phyloP scores from a whole-genome alignment of 1,284 basidiomycete species.

The Rugosomyces carneus region DNA sequence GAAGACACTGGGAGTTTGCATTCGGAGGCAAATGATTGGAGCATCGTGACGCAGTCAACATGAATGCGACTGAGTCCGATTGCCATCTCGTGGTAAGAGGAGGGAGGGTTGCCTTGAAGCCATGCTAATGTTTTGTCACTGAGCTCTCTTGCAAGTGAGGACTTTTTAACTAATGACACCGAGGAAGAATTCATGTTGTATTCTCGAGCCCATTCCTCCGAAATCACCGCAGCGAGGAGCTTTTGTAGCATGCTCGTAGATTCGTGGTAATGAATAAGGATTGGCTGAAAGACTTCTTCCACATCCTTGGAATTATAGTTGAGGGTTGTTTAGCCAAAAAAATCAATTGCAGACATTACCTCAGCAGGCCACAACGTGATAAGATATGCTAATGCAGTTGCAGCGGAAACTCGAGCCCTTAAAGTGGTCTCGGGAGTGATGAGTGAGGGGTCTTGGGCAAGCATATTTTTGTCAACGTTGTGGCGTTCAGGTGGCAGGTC shows the following conservation, averaged over 20 bases:
- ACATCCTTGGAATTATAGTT: slow-evolving; percentile 25
- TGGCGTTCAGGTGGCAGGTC: slow-evolving; percentile 60
- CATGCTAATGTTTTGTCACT: slow-evolving; percentile 61
- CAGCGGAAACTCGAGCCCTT: slow-evolving; percentile 77
- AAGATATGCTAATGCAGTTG: slow-evolving; percentile 74
- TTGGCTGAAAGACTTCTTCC: slow-evolving; percentile 61
- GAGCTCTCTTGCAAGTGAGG: slow-evolving; percentile 61
- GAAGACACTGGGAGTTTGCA: slow-evolving; percentile 80
- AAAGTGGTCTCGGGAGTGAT: slow-evolving; percentile 77
- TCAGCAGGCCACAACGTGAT: slow-evolving; percentile 62
- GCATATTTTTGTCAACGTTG: slow-evolving; percentile 96
- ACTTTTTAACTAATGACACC: slow-evolving; percentile 45
- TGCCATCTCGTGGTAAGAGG: slow-evolving; percentile 91
- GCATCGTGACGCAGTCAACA: slow-evolving; percentile 73
- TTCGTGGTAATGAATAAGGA: slow-evolving; percentile 74
- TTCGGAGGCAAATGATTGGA: slow-evolving; percentile 77
- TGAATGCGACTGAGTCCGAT: slow-evolving; percentile 78
- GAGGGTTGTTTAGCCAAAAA: slow-evolving; percentile 5
- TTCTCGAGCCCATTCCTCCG: slow-evolving; percentile 90
- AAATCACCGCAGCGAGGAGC: slow-evolving; percentile 76
- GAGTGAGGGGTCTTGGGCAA: slow-evolving; percentile 86
- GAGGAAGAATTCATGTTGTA: slow-evolving; percentile 31
- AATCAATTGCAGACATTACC: slow-evolving; percentile 31
- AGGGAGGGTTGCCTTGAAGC: slow-evolving; percentile 71
- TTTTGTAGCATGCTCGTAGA: slow-evolving; percentile 92